Evolutionary conservation across 306 rosid genomes (phyloP).

Genomic region (Rosa persica): DNA sequence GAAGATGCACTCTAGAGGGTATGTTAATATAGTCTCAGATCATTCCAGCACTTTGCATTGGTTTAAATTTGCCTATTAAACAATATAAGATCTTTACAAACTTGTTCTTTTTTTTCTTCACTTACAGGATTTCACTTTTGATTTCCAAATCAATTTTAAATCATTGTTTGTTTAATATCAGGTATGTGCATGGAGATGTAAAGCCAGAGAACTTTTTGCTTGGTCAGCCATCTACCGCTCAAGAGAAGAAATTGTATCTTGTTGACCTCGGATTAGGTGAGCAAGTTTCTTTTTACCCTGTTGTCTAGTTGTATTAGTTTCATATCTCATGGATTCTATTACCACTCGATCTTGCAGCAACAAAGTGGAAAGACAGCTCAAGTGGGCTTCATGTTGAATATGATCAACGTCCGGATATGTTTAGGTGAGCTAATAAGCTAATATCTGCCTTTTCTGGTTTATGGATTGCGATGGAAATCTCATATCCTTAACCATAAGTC

Average conservation of each 20-base stretch:
- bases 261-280: slow-evolving; percentile 94
- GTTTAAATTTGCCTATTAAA: background rate
- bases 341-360: slow-evolving; percentile 52
- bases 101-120: background rate
- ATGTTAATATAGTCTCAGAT: slow-evolving; percentile 21
- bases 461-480: background rate
- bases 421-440: slow-evolving; percentile 67
- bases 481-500: slow-evolving; percentile 8
- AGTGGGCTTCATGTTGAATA: slow-evolving; percentile 83
- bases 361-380: slow-evolving; percentile 84
- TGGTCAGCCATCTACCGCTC: slow-evolving; percentile 88
- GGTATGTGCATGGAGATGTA: slow-evolving; percentile 97
- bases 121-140: background rate
- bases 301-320: slow-evolving; percentile 15
- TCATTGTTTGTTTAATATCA: slow-evolving; percentile 27
- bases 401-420: slow-evolving; percentile 98
- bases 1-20: slow-evolving; percentile 92
- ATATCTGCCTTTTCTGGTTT: background rate
- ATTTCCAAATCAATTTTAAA: background rate
- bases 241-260: slow-evolving; percentile 90
- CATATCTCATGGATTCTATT: slow-evolving; percentile 12
- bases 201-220: slow-evolving; percentile 96
- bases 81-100: background rate
- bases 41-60: background rate
- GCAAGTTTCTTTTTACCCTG: slow-evolving; percentile 30